phyloP scores from a whole-genome alignment of 176 grass and related monocot species.

The Chloris gayana region DNA sequence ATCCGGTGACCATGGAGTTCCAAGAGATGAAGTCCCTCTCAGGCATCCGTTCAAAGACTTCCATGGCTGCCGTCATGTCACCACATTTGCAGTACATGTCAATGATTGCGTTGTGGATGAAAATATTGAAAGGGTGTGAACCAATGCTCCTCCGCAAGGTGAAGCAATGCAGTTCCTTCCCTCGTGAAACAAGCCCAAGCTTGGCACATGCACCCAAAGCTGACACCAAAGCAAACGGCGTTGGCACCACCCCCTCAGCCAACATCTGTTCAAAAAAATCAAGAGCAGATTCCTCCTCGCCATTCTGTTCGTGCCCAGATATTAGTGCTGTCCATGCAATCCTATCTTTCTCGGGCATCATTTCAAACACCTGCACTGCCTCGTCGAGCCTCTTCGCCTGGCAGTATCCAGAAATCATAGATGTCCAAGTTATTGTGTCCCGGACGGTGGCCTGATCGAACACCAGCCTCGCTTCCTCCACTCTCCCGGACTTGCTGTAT shows the following conservation, averaged over 20 bases:
- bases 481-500: constrained; percentile 56
- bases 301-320: constrained; percentile 76
- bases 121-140: constrained; percentile 65
- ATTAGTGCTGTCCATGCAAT: constrained; percentile 73
- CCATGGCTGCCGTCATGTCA: constrained; percentile 43
- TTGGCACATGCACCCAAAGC: constrained; percentile 55
- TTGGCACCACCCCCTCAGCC: constrained; percentile 41
- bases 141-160: constrained; percentile 43
- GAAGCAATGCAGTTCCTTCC: constrained; percentile 69
- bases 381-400: constrained; percentile 34
- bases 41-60: constrained; percentile 46
- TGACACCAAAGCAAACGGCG: constrained; percentile 55
- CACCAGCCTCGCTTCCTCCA: constrained; percentile 44
- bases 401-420: constrained; percentile 56
- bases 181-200: constrained; percentile 44
- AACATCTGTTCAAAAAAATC: constrained; percentile 54
- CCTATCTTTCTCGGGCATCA: constrained; percentile 44
- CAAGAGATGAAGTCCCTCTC: constrained; percentile 61
- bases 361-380: constrained; percentile 43
- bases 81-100: constrained; percentile 78
- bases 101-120: constrained; percentile 63
- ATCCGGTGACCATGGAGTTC: constrained; percentile 77
- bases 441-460: constrained; percentile 45
- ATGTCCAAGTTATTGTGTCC: constrained; percentile 57
- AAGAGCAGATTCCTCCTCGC: constrained; percentile 55